These are phyloP conservation scores for Clathrospora elynae DNA, from an alignment of 2,329 filamentous ascomycete genomes.

Conservation along the genomic window DNA sequence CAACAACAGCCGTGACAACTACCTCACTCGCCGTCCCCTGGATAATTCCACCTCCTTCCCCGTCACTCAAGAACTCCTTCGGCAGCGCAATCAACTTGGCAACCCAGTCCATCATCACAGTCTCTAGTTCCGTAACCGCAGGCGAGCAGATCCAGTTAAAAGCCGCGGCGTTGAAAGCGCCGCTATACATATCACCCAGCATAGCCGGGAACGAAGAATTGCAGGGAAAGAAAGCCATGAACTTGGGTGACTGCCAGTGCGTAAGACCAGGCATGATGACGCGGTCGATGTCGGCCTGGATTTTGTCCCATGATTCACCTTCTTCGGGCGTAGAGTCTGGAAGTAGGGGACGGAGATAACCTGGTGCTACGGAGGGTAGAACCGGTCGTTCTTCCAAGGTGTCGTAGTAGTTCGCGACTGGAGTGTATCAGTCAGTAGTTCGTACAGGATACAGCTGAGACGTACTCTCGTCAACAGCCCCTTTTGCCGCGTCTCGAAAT, in stretches of 20 bases:
- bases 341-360: conserved; percentile 81
- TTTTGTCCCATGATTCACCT: conserved; percentile 75
- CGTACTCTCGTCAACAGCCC: conserved; percentile 80
- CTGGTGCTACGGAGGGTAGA: conserved; percentile 77
- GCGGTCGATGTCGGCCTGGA: conserved; percentile 79
- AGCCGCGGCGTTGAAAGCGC: conserved; percentile 84
- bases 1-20: conserved; percentile 83
- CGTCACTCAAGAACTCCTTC: conserved; percentile 72
- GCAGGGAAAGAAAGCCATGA: conserved; percentile 94
- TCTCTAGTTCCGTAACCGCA: conserved; percentile 91
- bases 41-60: conserved; percentile 86
- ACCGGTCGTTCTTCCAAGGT: conserved; percentile 72
- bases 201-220: conserved; percentile 81
- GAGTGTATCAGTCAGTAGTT: conserved; percentile 3
- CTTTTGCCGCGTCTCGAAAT: conserved; percentile 76
- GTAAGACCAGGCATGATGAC: conserved; percentile 92
- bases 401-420: conserved; percentile 85
- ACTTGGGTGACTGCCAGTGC: conserved; percentile 90
- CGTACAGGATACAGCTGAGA: background rate
- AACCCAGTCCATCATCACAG: conserved; percentile 90
- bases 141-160: conserved; percentile 98
- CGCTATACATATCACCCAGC: conserved; percentile 89
- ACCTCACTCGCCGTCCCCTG: conserved; percentile 90
- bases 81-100: conserved; percentile 77
- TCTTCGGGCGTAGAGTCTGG: conserved; percentile 68